Evolutionary conservation across 2,329 filamentous ascomycete species (phyloP), one percentile per base, ranked within the genome.

Genomic region (Chalara sp.): DNA sequence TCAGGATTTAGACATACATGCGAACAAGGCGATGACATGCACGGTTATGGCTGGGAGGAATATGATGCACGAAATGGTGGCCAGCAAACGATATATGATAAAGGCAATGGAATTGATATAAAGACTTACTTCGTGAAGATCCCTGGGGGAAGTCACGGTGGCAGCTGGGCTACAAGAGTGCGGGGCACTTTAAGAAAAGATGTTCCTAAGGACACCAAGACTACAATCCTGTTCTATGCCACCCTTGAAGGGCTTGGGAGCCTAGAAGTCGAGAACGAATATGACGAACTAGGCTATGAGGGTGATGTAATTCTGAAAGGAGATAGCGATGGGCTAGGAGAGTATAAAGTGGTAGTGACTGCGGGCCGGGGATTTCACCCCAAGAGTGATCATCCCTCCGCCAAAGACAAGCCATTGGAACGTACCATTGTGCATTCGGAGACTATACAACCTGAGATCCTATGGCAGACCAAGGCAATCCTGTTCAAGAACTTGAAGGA

Each of bases 1-100:
- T 49, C 65, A 93, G 89, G 84, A 61, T 86, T 96, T 62, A 84
- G 93, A 57, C 90, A 96, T 68, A 96, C 93, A 0, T 99, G 93
- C 71, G 93, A 97, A 68, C 93, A 99, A 68, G 81, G 93, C 67
- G 89, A 95, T 67, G 87, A 87, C 58, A 95, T 99, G 79, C 86
- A 83, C 45, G 92, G 92, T 50, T 99, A 99, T 68, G 93, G 93
- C 55, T 99, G 93, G 93, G 91, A 97, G 63, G 89, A 95, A 67
- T 99, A 95, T 68, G 93, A 99, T 69, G 84, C 90, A 28, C 80
- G 93, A 52, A 86, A 78, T 51, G 93, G 93, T 55, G 93, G 93
- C 50, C 77, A 87, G 28, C 89, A 99, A 70, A 87, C 87, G 1
- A 92, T 99, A 53, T 89, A 95, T 65, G 93, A 99, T 67, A 83